These are phyloP conservation scores for Cyphellophora europaea DNA, from an alignment of 2,329 filamentous ascomycete species.

Conservation along the genomic window DNA sequence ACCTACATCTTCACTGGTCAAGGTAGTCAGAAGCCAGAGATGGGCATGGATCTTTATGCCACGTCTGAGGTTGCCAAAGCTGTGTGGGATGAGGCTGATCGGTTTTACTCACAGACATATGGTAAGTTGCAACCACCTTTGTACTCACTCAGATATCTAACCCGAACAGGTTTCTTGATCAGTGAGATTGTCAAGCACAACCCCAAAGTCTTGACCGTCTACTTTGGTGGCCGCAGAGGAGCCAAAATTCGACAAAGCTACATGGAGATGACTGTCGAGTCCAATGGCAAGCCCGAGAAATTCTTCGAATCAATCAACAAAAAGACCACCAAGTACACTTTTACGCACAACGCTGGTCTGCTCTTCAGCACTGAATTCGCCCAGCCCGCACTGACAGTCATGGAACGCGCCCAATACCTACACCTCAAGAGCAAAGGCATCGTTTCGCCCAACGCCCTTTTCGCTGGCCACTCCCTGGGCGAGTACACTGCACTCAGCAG, in stretches of 20 bases:
- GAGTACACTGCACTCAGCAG: slow-evolving; percentile 23
- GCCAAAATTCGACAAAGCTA: slow-evolving; percentile 26
- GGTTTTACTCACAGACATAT: slow-evolving; percentile 23
- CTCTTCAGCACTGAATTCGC: slow-evolving; percentile 27
- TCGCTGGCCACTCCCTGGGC: slow-evolving; percentile 26
- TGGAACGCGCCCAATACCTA: slow-evolving; percentile 22
- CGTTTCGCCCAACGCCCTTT: slow-evolving; percentile 10
- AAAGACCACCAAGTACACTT: slow-evolving; percentile 21
- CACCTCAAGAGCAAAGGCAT: slow-evolving; percentile 22
- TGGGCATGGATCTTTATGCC: slow-evolving; percentile 36
- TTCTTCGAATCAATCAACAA: too few species aligned
- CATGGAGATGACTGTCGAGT: slow-evolving; percentile 10
- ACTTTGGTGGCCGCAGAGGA: slow-evolving; percentile 28
- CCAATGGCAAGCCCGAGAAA: slow-evolving; percentile 3
- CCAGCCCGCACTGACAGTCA: slow-evolving; percentile 24
- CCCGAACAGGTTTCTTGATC: slow-evolving; percentile 21
- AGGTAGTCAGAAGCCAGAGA: slow-evolving; percentile 28
- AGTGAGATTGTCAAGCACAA: slow-evolving; percentile 29
- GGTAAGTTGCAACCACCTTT: too few species aligned
- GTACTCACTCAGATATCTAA: too few species aligned
- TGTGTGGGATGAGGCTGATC: slow-evolving; percentile 30
- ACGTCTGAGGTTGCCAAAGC: slow-evolving; percentile 21
- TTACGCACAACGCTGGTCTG: slow-evolving; percentile 19
- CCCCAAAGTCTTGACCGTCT: slow-evolving; percentile 27
- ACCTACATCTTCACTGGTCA: slow-evolving; percentile 34